A percentile compares a stretch with the other conserved stretches of the same genome.
phyloP scores from a whole-genome alignment of 805 yeast species.

The Sungouiozyma ichnusensis region DNA sequence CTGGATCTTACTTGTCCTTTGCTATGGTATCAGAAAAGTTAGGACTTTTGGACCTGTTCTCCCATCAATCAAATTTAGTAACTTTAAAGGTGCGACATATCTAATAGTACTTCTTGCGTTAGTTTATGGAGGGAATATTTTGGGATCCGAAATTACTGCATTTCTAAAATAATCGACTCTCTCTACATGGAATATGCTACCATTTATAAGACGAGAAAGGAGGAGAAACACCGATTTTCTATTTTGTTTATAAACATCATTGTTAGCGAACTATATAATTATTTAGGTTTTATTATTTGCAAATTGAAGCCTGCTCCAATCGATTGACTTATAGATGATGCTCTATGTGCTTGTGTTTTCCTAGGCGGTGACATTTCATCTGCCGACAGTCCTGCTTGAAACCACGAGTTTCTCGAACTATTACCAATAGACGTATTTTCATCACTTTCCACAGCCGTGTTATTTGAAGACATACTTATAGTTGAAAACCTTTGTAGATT shows the following conservation, averaged over 20 bases:
- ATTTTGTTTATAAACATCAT: too few relatives aligned
- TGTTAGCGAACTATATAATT: too few relatives aligned
- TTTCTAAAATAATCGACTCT: background rate
- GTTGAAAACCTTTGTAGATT: background rate
- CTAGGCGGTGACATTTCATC: background rate
- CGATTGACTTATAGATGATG: slow-evolving; percentile 1
- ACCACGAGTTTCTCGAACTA: background rate
- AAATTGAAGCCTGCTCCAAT: slow-evolving; percentile 2
- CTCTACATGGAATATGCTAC: background rate
- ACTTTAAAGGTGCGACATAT: background rate
- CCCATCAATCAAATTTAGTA: background rate
- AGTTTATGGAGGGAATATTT: background rate
- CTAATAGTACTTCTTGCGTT: background rate
- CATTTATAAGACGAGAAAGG: too few relatives aligned
- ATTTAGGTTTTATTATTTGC: slow-evolving; percentile 3
- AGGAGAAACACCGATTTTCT: too few relatives aligned
- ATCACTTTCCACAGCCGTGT: background rate
- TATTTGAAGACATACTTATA: background rate
- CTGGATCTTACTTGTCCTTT: background rate
- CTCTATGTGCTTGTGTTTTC: background rate
- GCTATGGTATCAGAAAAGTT: background rate
- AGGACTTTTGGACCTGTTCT: background rate
- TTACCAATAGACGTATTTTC: background rate
- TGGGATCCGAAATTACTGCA: background rate
- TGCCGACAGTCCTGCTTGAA: background rate